These are phyloP conservation scores for Pichia gijzeniarum DNA, from an alignment of 805 yeast species.

Conservation along the genomic window DNA sequence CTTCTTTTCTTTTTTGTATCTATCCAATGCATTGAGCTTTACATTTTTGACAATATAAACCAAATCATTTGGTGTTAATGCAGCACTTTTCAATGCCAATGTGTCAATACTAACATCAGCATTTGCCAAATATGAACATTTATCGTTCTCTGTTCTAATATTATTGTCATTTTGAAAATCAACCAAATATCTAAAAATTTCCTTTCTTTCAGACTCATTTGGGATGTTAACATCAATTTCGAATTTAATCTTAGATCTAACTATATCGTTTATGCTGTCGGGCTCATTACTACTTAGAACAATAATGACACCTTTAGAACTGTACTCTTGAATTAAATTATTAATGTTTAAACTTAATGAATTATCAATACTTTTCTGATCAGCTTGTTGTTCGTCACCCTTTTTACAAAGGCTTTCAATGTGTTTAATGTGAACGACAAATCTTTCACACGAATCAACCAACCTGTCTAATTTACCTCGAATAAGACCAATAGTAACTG, in stretches of 20 bases:
- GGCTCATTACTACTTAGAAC: constrained; percentile 64
- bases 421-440: constrained; percentile 60
- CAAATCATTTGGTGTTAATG: constrained; percentile 81
- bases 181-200: constrained; percentile 51
- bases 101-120: constrained; percentile 49
- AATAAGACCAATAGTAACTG: constrained; percentile 72
- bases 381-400: constrained; percentile 46
- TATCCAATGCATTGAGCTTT: constrained; percentile 46
- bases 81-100: constrained; percentile 84
- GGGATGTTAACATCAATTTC: constrained; percentile 77
- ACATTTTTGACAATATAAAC: constrained; percentile 64
- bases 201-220: constrained; percentile 61
- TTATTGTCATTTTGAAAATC: constrained; percentile 1
- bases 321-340: constrained; percentile 50
- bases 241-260: constrained; percentile 67
- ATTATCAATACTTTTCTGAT: constrained; percentile 26
- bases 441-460: constrained; percentile 36
- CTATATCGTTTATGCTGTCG: constrained; percentile 58
- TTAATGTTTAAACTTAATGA: constrained; percentile 48
- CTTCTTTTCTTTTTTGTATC: constrained; percentile 35
- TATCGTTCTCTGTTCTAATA: constrained; percentile 4
- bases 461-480: constrained; percentile 70
- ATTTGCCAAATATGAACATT: constrained; percentile 26
- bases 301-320: constrained; percentile 42
- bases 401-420: constrained; percentile 69